These are phyloP conservation scores for Melanogaster broomeanus DNA, from an alignment of 768 basidiomycete species.

Conservation along the genomic window DNA sequence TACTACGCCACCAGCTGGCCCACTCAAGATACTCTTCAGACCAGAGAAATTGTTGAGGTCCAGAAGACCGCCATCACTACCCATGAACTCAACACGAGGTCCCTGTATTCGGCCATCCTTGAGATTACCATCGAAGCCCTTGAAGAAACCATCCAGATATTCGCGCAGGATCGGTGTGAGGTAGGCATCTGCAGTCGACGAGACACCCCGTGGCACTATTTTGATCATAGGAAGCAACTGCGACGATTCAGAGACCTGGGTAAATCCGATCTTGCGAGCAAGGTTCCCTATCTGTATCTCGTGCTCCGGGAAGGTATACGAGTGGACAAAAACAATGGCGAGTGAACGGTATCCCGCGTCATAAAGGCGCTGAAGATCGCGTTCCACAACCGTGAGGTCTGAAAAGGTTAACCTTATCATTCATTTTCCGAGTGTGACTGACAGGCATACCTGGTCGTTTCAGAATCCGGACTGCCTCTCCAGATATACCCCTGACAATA, in stretches of 20 bases:
- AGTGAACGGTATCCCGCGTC: conserved; percentile 84
- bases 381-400: conserved; percentile 56
- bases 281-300: conserved; percentile 71
- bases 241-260: conserved; percentile 85
- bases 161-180: conserved; percentile 84
- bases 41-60: conserved; percentile 87
- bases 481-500: conserved; percentile 79
- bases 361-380: conserved; percentile 70
- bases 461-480: conserved; percentile 86
- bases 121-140: conserved; percentile 79
- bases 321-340: conserved; percentile 89
- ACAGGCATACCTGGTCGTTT: conserved; percentile 56
- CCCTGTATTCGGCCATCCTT: conserved; percentile 57
- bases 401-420: background rate
- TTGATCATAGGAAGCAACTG: conserved; percentile 93
- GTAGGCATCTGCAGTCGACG: conserved; percentile 93
- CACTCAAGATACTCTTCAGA: conserved; percentile 89
- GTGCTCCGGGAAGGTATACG: conserved; percentile 89
- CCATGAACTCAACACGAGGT: conserved; percentile 93
- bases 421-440: background rate
- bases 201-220: conserved; percentile 90
- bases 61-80: conserved; percentile 85
- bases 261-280: conserved; percentile 83
- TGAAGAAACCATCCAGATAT: conserved; percentile 91
- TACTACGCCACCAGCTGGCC: conserved; percentile 95